phyloP scores from a whole-genome alignment of 228 moss, liverwort and hornwort species.

The Sphagnum fallax region DNA sequence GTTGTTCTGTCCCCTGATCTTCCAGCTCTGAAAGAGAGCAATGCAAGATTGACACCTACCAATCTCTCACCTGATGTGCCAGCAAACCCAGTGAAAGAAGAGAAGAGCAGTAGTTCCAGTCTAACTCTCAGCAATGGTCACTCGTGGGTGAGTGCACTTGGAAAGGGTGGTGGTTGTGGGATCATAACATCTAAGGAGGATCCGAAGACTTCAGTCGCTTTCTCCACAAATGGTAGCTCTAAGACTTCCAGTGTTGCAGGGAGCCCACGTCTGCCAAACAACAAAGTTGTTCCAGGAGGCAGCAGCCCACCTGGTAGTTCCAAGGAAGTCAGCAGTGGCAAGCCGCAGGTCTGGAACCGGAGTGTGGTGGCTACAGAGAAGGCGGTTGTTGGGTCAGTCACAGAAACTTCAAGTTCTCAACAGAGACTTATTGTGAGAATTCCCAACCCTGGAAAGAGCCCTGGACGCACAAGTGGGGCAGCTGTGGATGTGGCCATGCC shows the following conservation, averaged over 20 bases:
- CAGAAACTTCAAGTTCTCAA: slow-evolving; percentile 50
- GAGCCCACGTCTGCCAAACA: slow-evolving; percentile 36
- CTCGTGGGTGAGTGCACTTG: slow-evolving; percentile 56
- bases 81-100: slow-evolving; percentile 56
- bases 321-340: slow-evolving; percentile 66
- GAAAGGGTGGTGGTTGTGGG: slow-evolving; percentile 28
- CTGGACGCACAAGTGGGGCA: slow-evolving; percentile 49
- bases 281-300: slow-evolving; percentile 42
- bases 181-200: slow-evolving; percentile 75
- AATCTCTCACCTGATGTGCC: slow-evolving; percentile 33
- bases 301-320: slow-evolving; percentile 36
- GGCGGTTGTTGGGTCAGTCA: slow-evolving; percentile 20
- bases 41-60: slow-evolving; percentile 30
- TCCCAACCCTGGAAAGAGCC: slow-evolving; percentile 77
- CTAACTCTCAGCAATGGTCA: slow-evolving; percentile 81
- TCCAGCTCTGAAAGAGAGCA: slow-evolving; percentile 25
- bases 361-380: slow-evolving; percentile 43
- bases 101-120: slow-evolving; percentile 63
- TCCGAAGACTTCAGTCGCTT: slow-evolving; percentile 43
- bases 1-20: slow-evolving; percentile 17
- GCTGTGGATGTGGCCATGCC: slow-evolving; percentile 37
- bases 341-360: slow-evolving; percentile 68
- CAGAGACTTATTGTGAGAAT: slow-evolving; percentile 73
- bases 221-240: slow-evolving; percentile 7
- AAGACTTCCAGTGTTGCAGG: slow-evolving; percentile 20